These are phyloP conservation scores for Bolboschoenus planiculmis DNA, from an alignment of 176 grass and related monocot genomes.

Conservation along the genomic window DNA sequence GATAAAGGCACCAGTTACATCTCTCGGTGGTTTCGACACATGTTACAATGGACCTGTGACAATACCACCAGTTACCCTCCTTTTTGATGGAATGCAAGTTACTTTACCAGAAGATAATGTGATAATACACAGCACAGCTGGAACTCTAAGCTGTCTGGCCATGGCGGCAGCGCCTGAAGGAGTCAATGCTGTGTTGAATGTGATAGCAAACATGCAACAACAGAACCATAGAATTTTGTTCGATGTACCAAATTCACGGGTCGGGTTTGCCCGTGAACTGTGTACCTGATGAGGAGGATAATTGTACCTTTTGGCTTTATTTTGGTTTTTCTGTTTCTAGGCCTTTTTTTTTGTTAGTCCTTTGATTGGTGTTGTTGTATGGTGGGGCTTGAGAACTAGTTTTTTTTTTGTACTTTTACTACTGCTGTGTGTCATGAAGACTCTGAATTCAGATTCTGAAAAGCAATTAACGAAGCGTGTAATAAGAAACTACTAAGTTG, in stretches of 20 bases:
- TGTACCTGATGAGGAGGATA: constrained; percentile 31
- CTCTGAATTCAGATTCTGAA: background rate
- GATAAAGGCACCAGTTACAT: constrained; percentile 23
- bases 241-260: constrained; percentile 49
- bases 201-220: constrained; percentile 84
- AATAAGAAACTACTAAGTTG: constrained; percentile 1
- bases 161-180: constrained; percentile 55
- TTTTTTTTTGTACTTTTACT: background rate
- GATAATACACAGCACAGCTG: constrained; percentile 59
- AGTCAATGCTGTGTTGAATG: constrained; percentile 56
- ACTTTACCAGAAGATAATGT: constrained; percentile 68
- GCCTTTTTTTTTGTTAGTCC: background rate
- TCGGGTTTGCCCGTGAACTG: constrained; percentile 61
- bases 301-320: background rate
- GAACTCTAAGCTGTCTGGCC: constrained; percentile 51
- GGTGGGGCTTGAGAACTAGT: background rate
- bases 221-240: constrained; percentile 79
- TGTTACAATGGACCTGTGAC: constrained; percentile 51
- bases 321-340: background rate
- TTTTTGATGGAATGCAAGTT: constrained; percentile 48
- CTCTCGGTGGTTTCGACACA: constrained; percentile 74
- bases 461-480: constrained; percentile 1
- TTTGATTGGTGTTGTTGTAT: background rate
- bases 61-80: constrained; percentile 30
- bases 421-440: background rate